Evolutionary conservation across 805 yeast species (phyloP), one percentile per base, ranked within the genome.

Genomic region (Priceomyces carsonii): DNA sequence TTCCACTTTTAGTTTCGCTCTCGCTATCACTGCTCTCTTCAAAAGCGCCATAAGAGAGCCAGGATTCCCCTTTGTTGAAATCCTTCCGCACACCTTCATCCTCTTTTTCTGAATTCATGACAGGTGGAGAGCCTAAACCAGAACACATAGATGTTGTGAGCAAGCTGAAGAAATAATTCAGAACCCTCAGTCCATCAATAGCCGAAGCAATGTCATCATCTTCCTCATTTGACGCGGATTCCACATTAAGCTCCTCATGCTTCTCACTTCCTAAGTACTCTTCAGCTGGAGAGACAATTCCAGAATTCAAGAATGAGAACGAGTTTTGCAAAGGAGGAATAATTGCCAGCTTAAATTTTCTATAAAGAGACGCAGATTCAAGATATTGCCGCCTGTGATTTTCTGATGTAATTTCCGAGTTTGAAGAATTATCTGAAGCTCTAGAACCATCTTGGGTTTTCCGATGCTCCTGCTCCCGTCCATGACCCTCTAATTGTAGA

Each of bases 91-190:
- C 7, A 21, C 8, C 10, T 21, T 9, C 10, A 9, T 21, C 10
- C 8, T 8, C 8, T 10, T 21, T 10, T 21, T 9, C 10, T 25
- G 33, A 12, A 4, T 18, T 5, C 3, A 16, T 15, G 7, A 29
- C 42, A 21, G 30, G 16, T 13, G 47, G 35, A 13, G 45, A 31
- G 2, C 51, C 49, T 6, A 55, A 33, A 1, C 64, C 69, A 1
- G 64, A 45, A 35, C 45, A 54, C 5, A 63, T 49, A 28, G 66
- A 53, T 1, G 66, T 50, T 13, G 66, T 50, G 5, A 66, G 38
- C 29, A 61, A 41, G 40, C 54, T 51, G 18, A 61, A 36, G 16
- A 64, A 48, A 27, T 55, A 53, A 29, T 50, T 51, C 29, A 48
- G 56, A 7, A 58, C 53, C 14, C 44, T 30, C 21, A 27, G 26